Conservation (phyloP, 495 filamentous ascomycete genomes). For the Cryomyces minteri region DNA sequence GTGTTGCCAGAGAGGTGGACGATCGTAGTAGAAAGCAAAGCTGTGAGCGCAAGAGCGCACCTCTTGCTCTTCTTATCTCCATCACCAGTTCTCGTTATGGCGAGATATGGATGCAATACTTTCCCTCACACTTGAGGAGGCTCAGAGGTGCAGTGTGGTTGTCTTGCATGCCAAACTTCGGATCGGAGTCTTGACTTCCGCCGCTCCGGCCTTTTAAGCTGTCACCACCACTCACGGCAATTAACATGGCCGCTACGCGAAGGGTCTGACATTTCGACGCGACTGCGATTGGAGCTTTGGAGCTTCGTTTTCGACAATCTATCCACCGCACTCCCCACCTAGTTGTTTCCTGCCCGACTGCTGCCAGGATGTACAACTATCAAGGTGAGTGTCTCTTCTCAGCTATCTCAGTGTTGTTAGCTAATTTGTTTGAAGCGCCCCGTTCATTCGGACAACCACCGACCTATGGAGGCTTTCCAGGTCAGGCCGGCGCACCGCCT, state of each 20-base stretch:
- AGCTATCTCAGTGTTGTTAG: background rate
- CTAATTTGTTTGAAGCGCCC: constrained; percentile 1
- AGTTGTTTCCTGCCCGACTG: background rate
- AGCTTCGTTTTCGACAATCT: background rate
- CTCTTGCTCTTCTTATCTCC: too few relatives aligned
- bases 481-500: constrained; percentile 46
- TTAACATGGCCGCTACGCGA: too few relatives aligned
- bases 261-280: too few relatives aligned
- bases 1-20: background rate
- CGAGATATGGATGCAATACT: too few relatives aligned
- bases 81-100: too few relatives aligned
- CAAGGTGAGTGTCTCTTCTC: constrained; percentile 35
- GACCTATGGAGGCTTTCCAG: constrained; percentile 54
- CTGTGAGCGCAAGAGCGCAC: too few relatives aligned
- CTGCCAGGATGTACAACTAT: constrained; percentile 56
- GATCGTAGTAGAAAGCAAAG: too few relatives aligned
- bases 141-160: too few relatives aligned
- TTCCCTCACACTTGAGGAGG: too few relatives aligned
- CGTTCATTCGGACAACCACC: constrained; percentile 53
- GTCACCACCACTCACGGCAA: background rate
- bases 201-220: background rate
- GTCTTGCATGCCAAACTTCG: background rate
- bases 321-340: background rate
- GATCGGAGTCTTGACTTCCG: background rate
- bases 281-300: too few relatives aligned